A percentile compares a stretch with the other conserved stretches of the same genome.
Conservation (phyloP, 768 basidiomycete species). For the Lactarius sanguifluus region DNA sequence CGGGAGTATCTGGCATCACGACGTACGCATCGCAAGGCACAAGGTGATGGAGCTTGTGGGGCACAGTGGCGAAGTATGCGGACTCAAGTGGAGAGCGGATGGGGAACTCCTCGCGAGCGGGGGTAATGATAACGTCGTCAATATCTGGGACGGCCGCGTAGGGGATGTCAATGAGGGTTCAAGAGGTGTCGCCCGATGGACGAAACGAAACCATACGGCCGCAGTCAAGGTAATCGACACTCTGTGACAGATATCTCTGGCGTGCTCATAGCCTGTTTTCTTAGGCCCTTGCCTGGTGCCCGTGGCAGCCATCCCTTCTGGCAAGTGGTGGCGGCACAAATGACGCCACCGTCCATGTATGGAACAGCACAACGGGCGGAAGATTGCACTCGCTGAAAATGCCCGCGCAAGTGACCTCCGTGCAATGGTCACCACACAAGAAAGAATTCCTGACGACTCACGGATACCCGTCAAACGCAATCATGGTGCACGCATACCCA, state of each 20-base stretch:
- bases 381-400: slow-evolving; percentile 85
- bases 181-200: slow-evolving; percentile 76
- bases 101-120: slow-evolving; percentile 95
- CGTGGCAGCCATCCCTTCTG: slow-evolving; percentile 64
- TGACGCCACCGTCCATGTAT: slow-evolving; percentile 86
- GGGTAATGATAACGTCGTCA: slow-evolving; percentile 97
- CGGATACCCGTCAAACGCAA: slow-evolving; percentile 86
- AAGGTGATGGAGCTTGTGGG: slow-evolving; percentile 80
- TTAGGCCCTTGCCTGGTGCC: slow-evolving; percentile 96
- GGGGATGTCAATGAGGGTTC: slow-evolving; percentile 42
- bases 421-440: slow-evolving; percentile 82
- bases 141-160: slow-evolving; percentile 90
- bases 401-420: slow-evolving; percentile 87
- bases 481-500: slow-evolving; percentile 86
- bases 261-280: slow-evolving; percentile 5
- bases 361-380: slow-evolving; percentile 91
- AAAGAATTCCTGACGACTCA: slow-evolving; percentile 93
- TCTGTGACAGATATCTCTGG: background rate
- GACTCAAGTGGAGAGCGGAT: slow-evolving; percentile 68
- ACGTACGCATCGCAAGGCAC: slow-evolving; percentile 80
- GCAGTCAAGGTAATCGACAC: slow-evolving; percentile 61
- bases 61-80: slow-evolving; percentile 93
- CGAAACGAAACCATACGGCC: slow-evolving; percentile 87
- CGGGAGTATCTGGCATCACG: slow-evolving; percentile 95
- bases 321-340: slow-evolving; percentile 61